Conservation (phyloP, 129 eudicot genomes). For the Lactuca sativa region DNA sequence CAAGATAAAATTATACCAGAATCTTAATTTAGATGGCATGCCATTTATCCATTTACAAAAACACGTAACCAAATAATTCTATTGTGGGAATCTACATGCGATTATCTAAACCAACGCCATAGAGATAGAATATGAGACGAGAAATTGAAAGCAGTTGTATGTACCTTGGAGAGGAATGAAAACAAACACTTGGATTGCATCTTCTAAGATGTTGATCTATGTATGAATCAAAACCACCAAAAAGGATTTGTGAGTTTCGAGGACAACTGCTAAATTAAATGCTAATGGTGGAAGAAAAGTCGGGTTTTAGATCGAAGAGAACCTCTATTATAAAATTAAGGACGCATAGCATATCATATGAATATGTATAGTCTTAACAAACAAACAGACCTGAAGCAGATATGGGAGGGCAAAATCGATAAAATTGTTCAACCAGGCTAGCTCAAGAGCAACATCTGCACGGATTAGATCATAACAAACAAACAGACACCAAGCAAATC, state of each 20-base stretch:
- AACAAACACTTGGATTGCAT: slow-evolving; percentile 17
- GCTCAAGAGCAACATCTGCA: no score
- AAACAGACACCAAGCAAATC: no score
- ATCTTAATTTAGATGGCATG: background rate
- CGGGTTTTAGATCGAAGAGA: no score
- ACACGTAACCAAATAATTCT: background rate
- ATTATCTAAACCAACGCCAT: background rate
- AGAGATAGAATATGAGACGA: background rate
- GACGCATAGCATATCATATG: no score
- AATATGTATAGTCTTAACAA: no score
- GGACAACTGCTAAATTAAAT: slow-evolving; percentile 2
- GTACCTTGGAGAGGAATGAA: slow-evolving; percentile 28
- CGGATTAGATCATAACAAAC: no score
- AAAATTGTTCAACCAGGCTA: no score
- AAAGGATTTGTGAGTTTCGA: background rate
- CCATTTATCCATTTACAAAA: background rate
- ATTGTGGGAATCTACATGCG: slow-evolving; percentile 9
- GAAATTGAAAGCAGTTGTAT: slow-evolving; percentile 1
- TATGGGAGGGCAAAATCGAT: no score
- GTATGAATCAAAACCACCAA: background rate
- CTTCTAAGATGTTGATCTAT: no score
- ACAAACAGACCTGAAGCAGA: no score
- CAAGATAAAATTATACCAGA: slow-evolving; percentile 8
- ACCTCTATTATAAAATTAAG: no score
- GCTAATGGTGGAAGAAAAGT: slow-evolving; percentile 7